These are phyloP conservation scores for Amaranthus hypochondriacus DNA, from an alignment of 148 eudicot species.

Conservation along the genomic window DNA sequence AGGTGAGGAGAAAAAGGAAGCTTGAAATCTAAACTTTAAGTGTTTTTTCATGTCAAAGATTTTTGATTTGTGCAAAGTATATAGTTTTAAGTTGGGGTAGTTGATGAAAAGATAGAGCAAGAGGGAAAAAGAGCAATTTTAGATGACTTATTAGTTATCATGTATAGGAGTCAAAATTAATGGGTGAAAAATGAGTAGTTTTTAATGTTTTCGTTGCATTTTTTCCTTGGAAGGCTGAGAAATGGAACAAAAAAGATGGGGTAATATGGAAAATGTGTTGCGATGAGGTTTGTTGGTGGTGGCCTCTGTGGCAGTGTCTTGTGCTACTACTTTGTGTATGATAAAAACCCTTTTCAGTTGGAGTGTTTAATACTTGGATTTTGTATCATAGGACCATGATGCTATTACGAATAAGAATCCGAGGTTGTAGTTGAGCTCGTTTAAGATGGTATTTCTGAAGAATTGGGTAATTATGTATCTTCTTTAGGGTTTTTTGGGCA, in stretches of 20 bases:
- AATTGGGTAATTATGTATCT: neutral
- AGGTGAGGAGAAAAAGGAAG: too few relatives aligned
- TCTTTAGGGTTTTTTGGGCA: neutral
- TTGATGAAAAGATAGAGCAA: neutral
- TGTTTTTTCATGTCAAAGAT: too few relatives aligned
- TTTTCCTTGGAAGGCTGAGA: neutral
- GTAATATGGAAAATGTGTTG: neutral
- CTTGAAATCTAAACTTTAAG: too few relatives aligned
- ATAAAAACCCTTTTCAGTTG: neutral
- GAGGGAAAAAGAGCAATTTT: neutral
- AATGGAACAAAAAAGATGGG: neutral
- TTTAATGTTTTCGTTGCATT: too few relatives aligned
- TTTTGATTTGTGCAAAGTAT: too few relatives aligned
- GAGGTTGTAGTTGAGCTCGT: neutral
- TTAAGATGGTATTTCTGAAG: neutral
- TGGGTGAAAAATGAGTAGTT: too few relatives aligned
- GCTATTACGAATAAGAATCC: neutral
- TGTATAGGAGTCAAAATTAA: neutral
- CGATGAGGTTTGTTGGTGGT: slow-evolving; percentile 6
- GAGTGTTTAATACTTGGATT: neutral
- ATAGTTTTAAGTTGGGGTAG: neutral
- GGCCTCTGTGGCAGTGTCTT: neutral
- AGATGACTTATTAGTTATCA: neutral
- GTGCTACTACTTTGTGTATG: neutral
- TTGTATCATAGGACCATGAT: neutral